Percentiles rank a stretch among this genome's conserved stretches.
These are phyloP conservation scores for Lactarius indigo DNA, from an alignment of 768 basidiomycete species.

Conservation along the genomic window DNA sequence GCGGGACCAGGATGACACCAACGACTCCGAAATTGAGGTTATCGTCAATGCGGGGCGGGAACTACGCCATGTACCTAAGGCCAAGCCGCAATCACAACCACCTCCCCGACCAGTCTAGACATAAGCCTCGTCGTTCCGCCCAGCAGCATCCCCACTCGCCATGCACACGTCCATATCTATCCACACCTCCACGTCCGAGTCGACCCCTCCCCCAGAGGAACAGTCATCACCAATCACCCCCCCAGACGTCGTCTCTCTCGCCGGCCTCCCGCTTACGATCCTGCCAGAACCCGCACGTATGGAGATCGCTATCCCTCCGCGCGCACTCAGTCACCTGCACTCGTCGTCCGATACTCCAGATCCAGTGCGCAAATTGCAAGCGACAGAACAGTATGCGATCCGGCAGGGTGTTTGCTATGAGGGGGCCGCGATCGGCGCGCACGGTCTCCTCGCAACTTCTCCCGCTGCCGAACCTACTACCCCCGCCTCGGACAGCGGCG, in stretches of 20 bases:
- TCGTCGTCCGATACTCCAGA: not conserved
- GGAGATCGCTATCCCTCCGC: slow-evolving; percentile 5
- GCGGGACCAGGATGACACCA: no score
- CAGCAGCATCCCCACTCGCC: not conserved
- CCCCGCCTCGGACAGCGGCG: not conserved
- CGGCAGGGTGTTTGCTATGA: slow-evolving; percentile 16
- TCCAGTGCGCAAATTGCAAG: not conserved
- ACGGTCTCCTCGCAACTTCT: slow-evolving; percentile 18
- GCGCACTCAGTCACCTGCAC: slow-evolving; percentile 11
- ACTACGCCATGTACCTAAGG: not conserved
- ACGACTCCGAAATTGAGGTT: no score
- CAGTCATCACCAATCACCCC: not conserved
- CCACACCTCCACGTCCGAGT: not conserved
- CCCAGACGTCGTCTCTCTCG: not conserved
- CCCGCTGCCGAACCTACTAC: not conserved
- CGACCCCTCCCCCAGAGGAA: not conserved
- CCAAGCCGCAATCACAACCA: not conserved
- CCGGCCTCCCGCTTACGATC: slow-evolving; percentile 8
- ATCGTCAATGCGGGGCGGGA: not conserved
- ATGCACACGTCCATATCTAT: not conserved
- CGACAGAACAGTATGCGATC: not conserved
- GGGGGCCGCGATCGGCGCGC: slow-evolving; percentile 18
- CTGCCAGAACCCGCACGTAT: not conserved
- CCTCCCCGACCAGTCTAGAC: not conserved
- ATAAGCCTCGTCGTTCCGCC: no score